Conservation (phyloP, 805 yeast genomes). For the Wickerhamiella alocasiicola region DNA sequence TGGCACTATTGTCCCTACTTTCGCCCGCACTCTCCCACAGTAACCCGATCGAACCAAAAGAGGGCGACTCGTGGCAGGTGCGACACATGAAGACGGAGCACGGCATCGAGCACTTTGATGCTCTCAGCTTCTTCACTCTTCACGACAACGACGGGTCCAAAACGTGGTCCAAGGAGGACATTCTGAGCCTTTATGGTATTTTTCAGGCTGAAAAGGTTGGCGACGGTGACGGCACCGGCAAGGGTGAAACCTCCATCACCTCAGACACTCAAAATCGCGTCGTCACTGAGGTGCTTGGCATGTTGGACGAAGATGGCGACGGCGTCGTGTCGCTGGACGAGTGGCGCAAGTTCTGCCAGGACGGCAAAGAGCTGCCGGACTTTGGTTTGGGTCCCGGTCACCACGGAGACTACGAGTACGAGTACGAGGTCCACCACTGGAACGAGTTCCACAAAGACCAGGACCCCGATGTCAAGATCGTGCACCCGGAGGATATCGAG, state of each 20-base stretch:
- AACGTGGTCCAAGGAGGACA: constrained; percentile 54
- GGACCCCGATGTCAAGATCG: constrained; percentile 70
- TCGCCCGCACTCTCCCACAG: constrained; percentile 13
- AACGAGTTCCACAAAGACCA: constrained; percentile 41
- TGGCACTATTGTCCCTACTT: constrained; percentile 10
- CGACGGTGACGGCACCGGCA: constrained; percentile 81
- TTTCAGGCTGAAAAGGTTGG: constrained; percentile 63
- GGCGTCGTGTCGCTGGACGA: constrained; percentile 54
- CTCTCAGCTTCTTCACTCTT: constrained; percentile 61
- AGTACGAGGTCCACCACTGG: constrained; percentile 95
- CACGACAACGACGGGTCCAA: constrained; percentile 51
- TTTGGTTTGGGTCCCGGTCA: constrained; percentile 90
- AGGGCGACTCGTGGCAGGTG: constrained; percentile 27
- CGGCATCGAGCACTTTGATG: constrained; percentile 57
- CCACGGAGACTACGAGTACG: constrained; percentile 85
- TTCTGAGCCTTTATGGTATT: constrained; percentile 71
- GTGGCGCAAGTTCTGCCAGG: constrained; percentile 47
- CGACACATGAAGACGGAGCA: constrained; percentile 87
- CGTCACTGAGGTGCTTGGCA: constrained; percentile 38
- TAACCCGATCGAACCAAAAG: constrained; percentile 11
- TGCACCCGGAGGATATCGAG: constrained; percentile 82
- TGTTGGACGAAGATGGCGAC: constrained; percentile 58
- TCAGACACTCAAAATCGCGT: constrained; percentile 43
- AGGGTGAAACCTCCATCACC: constrained; percentile 54
- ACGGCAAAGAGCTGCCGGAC: constrained; percentile 74